Evolutionary conservation across 805 yeast genomes (phyloP).

Genomic region (Candida gorgasii): DNA sequence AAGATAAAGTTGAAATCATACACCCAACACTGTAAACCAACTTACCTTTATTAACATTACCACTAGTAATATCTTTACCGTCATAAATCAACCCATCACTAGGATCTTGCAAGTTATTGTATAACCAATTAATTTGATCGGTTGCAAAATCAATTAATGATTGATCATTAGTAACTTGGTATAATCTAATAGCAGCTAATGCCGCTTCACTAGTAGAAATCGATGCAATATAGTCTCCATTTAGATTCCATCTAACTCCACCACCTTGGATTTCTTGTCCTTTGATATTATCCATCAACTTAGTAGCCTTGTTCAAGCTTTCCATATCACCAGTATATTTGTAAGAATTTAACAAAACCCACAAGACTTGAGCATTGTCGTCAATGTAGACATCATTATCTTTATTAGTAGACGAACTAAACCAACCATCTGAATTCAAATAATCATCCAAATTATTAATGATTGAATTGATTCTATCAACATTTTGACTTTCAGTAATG

Average conservation of each 20-base stretch:
- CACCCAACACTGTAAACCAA: conserved; percentile 26
- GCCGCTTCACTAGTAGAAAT: conserved; percentile 32
- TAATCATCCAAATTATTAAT: conserved; percentile 19
- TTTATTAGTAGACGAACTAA: conserved; percentile 23
- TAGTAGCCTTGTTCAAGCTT: conserved; percentile 17
- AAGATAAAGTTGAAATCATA: conserved; percentile 23
- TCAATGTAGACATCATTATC: conserved; percentile 29
- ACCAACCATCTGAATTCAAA: conserved; percentile 23
- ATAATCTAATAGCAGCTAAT: conserved; percentile 26
- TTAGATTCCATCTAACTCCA: conserved; percentile 27
- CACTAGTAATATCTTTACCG: conserved; percentile 20
- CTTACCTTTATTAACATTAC: conserved; percentile 23
- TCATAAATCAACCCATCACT: conserved; percentile 26
- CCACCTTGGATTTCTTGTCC: conserved; percentile 30
- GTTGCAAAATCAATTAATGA: conserved; percentile 19
- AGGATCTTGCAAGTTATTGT: conserved; percentile 18
- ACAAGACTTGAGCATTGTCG: conserved; percentile 29
- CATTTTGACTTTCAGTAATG: conserved; percentile 16
- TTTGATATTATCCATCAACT: conserved; percentile 4
- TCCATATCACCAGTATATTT: conserved; percentile 17
- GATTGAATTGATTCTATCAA: conserved; percentile 13
- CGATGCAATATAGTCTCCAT: conserved; percentile 26
- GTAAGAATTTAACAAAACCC: conserved; percentile 28
- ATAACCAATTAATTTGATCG: conserved; percentile 17
- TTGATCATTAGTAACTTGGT: conserved; percentile 17